Evolutionary conservation across 2,329 filamentous ascomycete species (phyloP).

Genomic region (Taxawa tesnikishii): DNA sequence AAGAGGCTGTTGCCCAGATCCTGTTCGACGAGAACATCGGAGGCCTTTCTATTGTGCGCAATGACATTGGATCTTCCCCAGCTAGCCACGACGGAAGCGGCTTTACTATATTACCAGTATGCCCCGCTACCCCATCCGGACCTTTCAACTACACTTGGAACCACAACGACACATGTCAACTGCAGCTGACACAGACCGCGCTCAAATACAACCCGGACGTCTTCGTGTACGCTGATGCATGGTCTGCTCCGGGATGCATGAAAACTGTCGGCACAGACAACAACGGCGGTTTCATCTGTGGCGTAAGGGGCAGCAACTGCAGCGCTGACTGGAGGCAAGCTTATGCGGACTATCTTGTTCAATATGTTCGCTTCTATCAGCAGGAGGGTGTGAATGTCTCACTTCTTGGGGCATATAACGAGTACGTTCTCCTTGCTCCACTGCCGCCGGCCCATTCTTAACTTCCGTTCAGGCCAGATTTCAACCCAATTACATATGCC

Average conservation of each 20-base stretch:
- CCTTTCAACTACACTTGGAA: slow-evolving; percentile 10
- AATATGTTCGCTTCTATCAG: slow-evolving; percentile 36
- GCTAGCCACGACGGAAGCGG: neutral
- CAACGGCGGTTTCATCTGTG: slow-evolving; percentile 11
- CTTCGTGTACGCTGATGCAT: slow-evolving; percentile 13
- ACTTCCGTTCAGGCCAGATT: too few relatives aligned
- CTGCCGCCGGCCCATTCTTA: too few relatives aligned
- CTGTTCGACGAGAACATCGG: slow-evolving; percentile 13
- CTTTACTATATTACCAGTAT: slow-evolving; percentile 9
- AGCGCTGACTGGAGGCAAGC: slow-evolving; percentile 30
- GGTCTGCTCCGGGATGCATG: slow-evolving; percentile 13
- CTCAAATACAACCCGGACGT: slow-evolving; percentile 12
- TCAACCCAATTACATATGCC: slow-evolving; percentile 13
- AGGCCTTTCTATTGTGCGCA: slow-evolving; percentile 12
- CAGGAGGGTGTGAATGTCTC: slow-evolving; percentile 29
- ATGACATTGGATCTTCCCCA: slow-evolving; percentile 11
- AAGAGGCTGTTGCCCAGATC: slow-evolving; percentile 9
- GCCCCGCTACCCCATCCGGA: slow-evolving; percentile 10
- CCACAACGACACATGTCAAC: slow-evolving; percentile 11
- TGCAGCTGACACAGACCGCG: slow-evolving; percentile 10
- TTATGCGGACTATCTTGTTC: slow-evolving; percentile 36
- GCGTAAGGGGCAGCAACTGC: slow-evolving; percentile 12
- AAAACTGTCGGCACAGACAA: slow-evolving; percentile 10
- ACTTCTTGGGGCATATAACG: slow-evolving; percentile 11
- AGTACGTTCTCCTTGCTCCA: too few relatives aligned